Evolutionary conservation across 2,329 filamentous ascomycete genomes (phyloP).

Genomic region (Fusarium caatingaense): DNA sequence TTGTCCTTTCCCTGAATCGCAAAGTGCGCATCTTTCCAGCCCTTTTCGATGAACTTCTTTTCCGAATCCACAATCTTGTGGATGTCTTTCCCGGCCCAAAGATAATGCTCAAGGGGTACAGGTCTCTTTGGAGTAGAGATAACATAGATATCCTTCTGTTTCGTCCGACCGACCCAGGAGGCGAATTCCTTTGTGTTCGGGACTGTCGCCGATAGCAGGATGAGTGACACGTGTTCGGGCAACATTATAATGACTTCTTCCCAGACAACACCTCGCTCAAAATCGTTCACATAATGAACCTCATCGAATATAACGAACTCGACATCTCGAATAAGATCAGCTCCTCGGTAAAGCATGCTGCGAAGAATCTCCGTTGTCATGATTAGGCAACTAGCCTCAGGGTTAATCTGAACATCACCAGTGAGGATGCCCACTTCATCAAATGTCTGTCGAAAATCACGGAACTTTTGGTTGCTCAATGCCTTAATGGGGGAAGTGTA

Average conservation of each 20-base stretch:
- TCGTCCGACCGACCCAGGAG: conserved; percentile 97
- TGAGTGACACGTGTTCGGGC: conserved; percentile 94
- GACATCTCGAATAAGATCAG: conserved; percentile 94
- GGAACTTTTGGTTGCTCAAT: conserved; percentile 97
- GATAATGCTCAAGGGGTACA: conserved; percentile 92
- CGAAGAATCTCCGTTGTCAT: conserved; percentile 99
- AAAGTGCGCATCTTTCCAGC: conserved; percentile 94
- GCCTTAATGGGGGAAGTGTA: conserved; percentile 99
- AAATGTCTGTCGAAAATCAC: conserved; percentile 90
- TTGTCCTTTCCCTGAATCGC: conserved; percentile 86
- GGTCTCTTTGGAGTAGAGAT: conserved; percentile 97
- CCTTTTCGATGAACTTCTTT: conserved; percentile 90
- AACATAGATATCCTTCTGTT: conserved; percentile 99
- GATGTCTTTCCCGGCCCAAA: conserved; percentile 94
- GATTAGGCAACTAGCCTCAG: conserved; percentile 96
- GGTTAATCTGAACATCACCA: conserved; percentile 97
- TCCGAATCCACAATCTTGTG: conserved; percentile 94
- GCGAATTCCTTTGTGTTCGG: conserved; percentile 98
- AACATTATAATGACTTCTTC: conserved; percentile 99
- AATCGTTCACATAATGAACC: conserved; percentile 98
- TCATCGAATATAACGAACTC: conserved; percentile 99
- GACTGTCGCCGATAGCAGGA: conserved; percentile 93
- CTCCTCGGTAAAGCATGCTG: conserved; percentile 97
- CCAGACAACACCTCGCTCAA: conserved; percentile 97
- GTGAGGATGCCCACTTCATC: conserved; percentile 97